Percentiles rank a stretch among this genome's conserved stretches.
Evolutionary conservation across 192 early-diverging fungal species (phyloP).

Genomic region (Gigaspora rosea): DNA sequence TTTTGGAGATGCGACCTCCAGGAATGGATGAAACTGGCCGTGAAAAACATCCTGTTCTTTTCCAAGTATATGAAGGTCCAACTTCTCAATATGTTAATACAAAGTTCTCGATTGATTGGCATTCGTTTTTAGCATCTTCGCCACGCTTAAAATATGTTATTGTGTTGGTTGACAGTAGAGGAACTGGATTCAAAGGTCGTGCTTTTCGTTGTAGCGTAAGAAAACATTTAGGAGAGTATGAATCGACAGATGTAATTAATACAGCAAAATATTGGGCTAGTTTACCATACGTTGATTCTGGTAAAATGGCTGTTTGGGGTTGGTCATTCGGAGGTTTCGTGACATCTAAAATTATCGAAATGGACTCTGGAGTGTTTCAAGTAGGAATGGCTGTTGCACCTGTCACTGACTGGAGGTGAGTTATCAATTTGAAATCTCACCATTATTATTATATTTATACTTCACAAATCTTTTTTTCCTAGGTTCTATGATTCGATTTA

Average conservation of each 20-base stretch:
- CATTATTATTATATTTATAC: not conserved
- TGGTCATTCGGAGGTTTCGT: conserved; percentile 96
- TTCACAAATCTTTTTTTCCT: not conserved
- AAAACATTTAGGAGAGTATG: conserved; percentile 77
- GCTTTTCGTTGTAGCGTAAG: conserved; percentile 74
- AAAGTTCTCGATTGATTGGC: conserved; percentile 71
- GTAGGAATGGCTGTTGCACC: conserved; percentile 94
- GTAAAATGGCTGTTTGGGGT: conserved; percentile 90
- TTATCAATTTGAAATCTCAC: not conserved
- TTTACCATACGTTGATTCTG: conserved; percentile 76
- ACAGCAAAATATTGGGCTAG: conserved; percentile 71
- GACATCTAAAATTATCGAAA: conserved; percentile 83
- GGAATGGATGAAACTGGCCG: conserved; percentile 67
- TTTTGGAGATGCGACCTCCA: conserved; percentile 76
- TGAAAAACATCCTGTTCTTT: conserved; percentile 82
- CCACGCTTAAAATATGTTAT: conserved; percentile 65
- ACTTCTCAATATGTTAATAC: conserved; percentile 78
- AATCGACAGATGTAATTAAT: conserved; percentile 85
- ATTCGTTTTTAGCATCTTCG: conserved; percentile 61
- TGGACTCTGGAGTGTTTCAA: conserved; percentile 76
- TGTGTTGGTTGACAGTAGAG: conserved; percentile 82
- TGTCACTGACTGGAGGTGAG: conserved; percentile 89
- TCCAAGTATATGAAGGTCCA: conserved; percentile 89
- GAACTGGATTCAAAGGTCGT: conserved; percentile 87
- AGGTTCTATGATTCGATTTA: conserved; percentile 83